Conservation (phyloP, 169 alveolate genomes). For the Plasmodium cynomolgi region DNA sequence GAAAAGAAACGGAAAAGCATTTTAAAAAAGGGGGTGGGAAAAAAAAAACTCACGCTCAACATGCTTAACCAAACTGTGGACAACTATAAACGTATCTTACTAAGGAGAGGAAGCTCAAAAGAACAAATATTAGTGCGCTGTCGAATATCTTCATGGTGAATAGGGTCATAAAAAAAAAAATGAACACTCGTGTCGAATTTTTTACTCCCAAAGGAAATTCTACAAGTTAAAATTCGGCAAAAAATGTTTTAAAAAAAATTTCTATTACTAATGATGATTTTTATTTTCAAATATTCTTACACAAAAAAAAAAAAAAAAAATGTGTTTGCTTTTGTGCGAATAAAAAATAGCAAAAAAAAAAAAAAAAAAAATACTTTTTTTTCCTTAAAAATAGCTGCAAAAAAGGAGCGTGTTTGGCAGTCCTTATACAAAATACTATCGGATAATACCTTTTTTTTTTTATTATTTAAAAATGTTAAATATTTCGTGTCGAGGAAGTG, state of each 20-base stretch:
- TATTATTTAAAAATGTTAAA: no score
- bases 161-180: background rate
- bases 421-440: background rate
- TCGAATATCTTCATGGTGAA: background rate
- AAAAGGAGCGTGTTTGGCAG: background rate
- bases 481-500: background rate
- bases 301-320: background rate
- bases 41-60: background rate
- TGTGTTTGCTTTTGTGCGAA: no score
- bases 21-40: background rate
- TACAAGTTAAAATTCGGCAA: background rate
- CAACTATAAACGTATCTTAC: background rate
- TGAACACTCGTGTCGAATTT: background rate
- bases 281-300: background rate
- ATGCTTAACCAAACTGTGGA: background rate
- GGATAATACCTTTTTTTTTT: background rate
- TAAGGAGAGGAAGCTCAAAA: background rate
- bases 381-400: background rate
- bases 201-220: background rate
- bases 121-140: background rate
- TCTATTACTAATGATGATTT: background rate
- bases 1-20: background rate
- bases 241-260: no score
- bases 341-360: no score
- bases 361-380: background rate